Conservation (phyloP, 495 filamentous ascomycete species). For the Xylaria grammica region DNA sequence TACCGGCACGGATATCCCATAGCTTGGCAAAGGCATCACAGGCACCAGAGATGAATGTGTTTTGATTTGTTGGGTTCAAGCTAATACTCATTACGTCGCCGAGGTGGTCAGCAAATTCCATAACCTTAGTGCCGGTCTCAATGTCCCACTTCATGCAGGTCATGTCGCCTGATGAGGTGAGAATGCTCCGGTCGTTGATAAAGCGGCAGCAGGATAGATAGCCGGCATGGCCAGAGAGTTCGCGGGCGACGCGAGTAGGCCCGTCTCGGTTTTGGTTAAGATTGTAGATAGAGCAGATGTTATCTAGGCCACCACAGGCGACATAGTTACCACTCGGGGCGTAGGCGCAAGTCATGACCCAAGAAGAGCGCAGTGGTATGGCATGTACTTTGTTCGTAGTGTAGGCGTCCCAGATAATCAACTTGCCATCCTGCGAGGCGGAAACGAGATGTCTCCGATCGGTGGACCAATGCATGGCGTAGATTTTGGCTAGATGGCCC, state of each 20-base stretch:
- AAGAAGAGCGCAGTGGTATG: constrained; percentile 96
- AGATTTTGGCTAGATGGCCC: constrained; percentile 98
- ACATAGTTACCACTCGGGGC: constrained; percentile 98
- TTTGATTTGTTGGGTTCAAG: constrained; percentile 98
- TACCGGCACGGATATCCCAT: constrained; percentile 98
- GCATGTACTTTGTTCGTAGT: constrained; percentile 99
- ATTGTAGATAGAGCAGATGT: constrained; percentile 99
- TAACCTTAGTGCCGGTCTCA: constrained; percentile 94
- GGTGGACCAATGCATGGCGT: constrained; percentile 99
- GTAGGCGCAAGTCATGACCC: constrained; percentile 99
- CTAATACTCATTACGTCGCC: constrained; percentile 99
- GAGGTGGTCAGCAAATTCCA: constrained; percentile 97
- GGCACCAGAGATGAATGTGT: constrained; percentile 97
- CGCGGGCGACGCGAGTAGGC: constrained; percentile 92
- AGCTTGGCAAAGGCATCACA: constrained; percentile 98
- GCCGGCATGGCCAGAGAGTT: constrained; percentile 95
- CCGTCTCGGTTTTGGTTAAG: constrained; percentile 91
- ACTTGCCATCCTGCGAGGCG: constrained; percentile 97
- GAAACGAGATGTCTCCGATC: constrained; percentile 97
- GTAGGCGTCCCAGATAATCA: constrained; percentile 99
- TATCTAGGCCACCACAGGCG: constrained; percentile 96
- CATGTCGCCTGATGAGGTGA: constrained; percentile 99
- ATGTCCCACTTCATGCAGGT: constrained; percentile 99
- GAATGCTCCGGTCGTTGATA: constrained; percentile 96
- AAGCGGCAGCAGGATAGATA: constrained; percentile 99